Base-by-base conservation (phyloP, 176 grass and related monocot genomes). In the Metroxylon sagu region DNA sequence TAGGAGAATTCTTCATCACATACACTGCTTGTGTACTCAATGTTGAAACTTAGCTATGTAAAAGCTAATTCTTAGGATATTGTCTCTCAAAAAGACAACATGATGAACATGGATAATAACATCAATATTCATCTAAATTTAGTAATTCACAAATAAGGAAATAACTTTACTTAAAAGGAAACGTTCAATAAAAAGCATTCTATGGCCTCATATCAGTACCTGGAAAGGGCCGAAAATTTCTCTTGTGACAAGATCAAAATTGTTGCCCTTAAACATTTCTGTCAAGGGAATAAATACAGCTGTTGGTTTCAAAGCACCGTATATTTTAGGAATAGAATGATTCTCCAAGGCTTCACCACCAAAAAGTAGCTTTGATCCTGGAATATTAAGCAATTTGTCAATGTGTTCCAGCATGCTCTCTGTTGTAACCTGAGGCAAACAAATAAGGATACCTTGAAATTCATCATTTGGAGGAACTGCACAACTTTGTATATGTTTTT, bases 141-240 rank as follows among this genome's bases (percentile, higher is more conserved):
- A 12, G 8, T 43, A 43, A 35, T 43, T 43, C 12, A 43, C 8
- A 12, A 43, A 43, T 12, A 43, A 43, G 10, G 10, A 43, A 43
- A 43, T 43, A 43, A 43, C 35, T 43, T 12, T 43, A 12, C 8
- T 6, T 14, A 43, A 43, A 14, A 12, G 3, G 8, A 43, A 43
- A 2, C 35, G 5, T 43, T 35, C 31, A 8, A 35, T 8, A 35
- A 35, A 35, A 35, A 43, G 35, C 8, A 2, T 43, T 43, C 35
- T 3, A 43, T 43, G 62, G 26, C n/a, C 51, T 62, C n/a, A 27
- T 14, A 64, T 21, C 26, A 18, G 77, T 80, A 92, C 93, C 87
- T 97, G 93, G 73, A 97, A 97, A 23, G 93, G 93, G 25, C 93
- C 93, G 70, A 97, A 97, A 73, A 97, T 92, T 28, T 97, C 87